phyloP scores from a whole-genome alignment of 2,329 filamentous ascomycete genomes.

The Cercospora zeae-maydis region DNA sequence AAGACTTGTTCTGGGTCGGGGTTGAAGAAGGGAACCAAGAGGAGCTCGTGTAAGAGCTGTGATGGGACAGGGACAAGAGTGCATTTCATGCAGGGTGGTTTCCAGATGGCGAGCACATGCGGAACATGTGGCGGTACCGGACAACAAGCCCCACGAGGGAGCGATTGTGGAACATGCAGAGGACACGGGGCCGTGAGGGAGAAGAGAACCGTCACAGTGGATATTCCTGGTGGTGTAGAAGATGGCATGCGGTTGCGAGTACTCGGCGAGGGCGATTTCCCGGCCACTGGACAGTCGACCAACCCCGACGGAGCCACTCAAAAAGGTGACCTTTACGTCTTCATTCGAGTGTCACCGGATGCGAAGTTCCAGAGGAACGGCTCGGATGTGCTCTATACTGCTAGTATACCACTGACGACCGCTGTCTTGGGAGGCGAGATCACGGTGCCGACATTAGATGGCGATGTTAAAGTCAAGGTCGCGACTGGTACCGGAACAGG shows the following conservation, averaged over 20 bases:
- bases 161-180: conserved; percentile 73
- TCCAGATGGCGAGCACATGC: conserved; percentile 94
- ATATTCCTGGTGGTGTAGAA: conserved; percentile 93
- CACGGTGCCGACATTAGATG: conserved; percentile 82
- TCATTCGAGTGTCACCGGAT: conserved; percentile 84
- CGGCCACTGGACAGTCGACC: conserved; percentile 67
- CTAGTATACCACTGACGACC: conserved; percentile 85
- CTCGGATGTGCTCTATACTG: conserved; percentile 88
- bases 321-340: conserved; percentile 85
- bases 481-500: conserved; percentile 88
- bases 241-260: conserved; percentile 91
- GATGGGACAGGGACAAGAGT: conserved; percentile 82
- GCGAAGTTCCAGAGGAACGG: conserved; percentile 83
- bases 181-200: conserved; percentile 84
- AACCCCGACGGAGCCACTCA: conserved; percentile 62
- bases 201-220: conserved; percentile 76
- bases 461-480: conserved; percentile 85
- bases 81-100: conserved; percentile 85
- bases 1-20: conserved; percentile 79
- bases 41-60: conserved; percentile 71
- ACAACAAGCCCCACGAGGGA: conserved; percentile 69
- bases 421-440: conserved; percentile 89
- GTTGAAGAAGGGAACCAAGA: conserved; percentile 73
- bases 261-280: conserved; percentile 80
- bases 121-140: conserved; percentile 76